Evolutionary conservation across 176 grass and related monocot genomes (phyloP), one percentile per base, ranked within the genome.

Genomic region (Cenchrus purpureus): DNA sequence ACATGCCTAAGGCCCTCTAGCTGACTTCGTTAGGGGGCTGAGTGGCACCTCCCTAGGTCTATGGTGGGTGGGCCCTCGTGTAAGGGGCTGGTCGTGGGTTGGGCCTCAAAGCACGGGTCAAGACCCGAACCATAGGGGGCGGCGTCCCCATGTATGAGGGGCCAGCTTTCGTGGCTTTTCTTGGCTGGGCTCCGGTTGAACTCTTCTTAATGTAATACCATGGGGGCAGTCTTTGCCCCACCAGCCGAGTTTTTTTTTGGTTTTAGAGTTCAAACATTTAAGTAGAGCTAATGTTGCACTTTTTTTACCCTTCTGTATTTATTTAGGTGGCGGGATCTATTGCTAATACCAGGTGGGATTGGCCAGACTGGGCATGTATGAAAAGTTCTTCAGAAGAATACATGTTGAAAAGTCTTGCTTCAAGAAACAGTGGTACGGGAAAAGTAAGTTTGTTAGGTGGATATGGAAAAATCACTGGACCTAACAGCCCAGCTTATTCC

Each of bases 311-410:
- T 87, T 59, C 53, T 83, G 7, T 55, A 80, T 68, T 46, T 34
- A 75, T 90, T 49, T 87, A 91, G 89, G 80, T 79, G 79, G 89
- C 75, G 74, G 68, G 80, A 79, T 91, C 55, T 79, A 67, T 54
- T 87, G 71, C 89, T 84, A 71, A 63, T 45, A 80, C 71, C 71
- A 87, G 82, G 63, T 94, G 92, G 92, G 92, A 94, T 59, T 92
- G 92, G 91, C 87, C 91, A 82, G 91, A 90, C 79, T 74, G 85
- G 82, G 63, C 61, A 54, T 70, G 12, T 31, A 48, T 71, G 51
- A 74, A 82, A 52, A 78, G 51, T 71, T 74, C 61, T 79, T 66
- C 74, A 40, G 83, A 79, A 72, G 91, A 81, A 76, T 71, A 57
- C 19, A 76, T 68, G 79, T 50, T 31, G 42, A 83, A 68, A 75